Conservation (phyloP, 2,329 filamentous ascomycete genomes). For the Thelonectria discophora region DNA sequence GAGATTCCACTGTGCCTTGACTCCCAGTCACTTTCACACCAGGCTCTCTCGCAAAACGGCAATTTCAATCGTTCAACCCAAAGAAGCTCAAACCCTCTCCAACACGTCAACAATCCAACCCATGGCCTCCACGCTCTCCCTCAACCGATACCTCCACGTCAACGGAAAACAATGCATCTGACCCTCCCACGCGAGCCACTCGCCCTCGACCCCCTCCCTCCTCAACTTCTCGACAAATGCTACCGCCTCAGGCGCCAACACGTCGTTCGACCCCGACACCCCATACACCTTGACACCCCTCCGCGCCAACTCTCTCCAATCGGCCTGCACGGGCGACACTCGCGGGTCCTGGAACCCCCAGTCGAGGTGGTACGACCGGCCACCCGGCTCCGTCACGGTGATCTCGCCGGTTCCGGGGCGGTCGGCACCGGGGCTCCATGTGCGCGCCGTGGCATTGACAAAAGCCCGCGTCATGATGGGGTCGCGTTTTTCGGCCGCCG, state of each 20-base stretch:
- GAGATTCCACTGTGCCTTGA: not conserved
- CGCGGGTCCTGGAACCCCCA: conserved; percentile 50
- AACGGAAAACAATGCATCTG: conserved; percentile 70
- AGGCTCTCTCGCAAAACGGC: not conserved
- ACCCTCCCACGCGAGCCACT: conserved; percentile 67
- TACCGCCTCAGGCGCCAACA: conserved; percentile 61
- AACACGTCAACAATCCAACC: conserved; percentile 29
- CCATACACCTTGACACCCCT: conserved; percentile 59
- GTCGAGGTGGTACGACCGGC: not conserved
- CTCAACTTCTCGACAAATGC: conserved; percentile 57
- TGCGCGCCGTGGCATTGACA: conserved; percentile 37
- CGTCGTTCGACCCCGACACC: conserved; percentile 60
- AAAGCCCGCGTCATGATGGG: conserved; percentile 35
- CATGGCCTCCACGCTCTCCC: conserved; percentile 50
- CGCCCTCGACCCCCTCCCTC: conserved; percentile 54
- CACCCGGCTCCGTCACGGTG: accelerated
- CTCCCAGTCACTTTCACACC: not conserved
- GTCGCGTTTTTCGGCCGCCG: conserved; percentile 30
- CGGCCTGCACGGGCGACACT: conserved; percentile 58
- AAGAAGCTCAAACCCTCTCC: not conserved
- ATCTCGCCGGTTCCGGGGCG: not conserved
- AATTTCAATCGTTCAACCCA: not conserved
- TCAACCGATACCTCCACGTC: conserved; percentile 56
- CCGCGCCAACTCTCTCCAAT: conserved; percentile 45
- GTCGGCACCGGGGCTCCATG: conserved; percentile 36